Conservation (phyloP, 352 stramenopile genomes). For the Halophytophthora polymorphica region DNA sequence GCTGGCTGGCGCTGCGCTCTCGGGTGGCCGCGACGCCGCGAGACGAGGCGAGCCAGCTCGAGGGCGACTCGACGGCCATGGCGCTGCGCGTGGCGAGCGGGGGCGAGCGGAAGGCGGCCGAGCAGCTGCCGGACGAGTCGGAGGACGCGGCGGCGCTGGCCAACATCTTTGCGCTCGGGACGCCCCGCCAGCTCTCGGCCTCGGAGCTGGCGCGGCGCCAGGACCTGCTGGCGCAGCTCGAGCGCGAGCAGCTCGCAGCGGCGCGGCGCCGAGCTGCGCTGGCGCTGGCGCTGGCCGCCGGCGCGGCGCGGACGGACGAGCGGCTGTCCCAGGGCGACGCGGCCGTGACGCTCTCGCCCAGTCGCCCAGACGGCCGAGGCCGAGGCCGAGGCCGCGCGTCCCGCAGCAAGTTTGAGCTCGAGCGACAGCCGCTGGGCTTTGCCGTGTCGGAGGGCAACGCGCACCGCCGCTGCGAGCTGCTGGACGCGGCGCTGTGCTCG, state of each 20-base stretch:
- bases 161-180: constrained; percentile 64
- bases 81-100: constrained; percentile 2
- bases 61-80: constrained; percentile 12
- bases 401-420: constrained; percentile 48
- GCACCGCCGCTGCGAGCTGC: constrained; percentile 14
- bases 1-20: constrained; percentile 22
- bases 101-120: neutral
- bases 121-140: constrained; percentile 1
- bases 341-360: constrained; percentile 13
- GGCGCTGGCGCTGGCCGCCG: constrained; percentile 23
- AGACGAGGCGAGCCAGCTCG: constrained; percentile 1
- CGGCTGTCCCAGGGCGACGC: constrained; percentile 37
- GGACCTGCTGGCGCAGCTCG: constrained; percentile 48
- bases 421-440: constrained; percentile 30
- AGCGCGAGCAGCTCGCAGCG: constrained; percentile 26
- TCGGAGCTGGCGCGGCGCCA: constrained; percentile 46
- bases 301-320: constrained; percentile 16
- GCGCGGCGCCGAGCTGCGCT: constrained; percentile 30
- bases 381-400: constrained; percentile 1
- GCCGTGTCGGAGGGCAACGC: constrained; percentile 32
- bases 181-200: constrained; percentile 42
- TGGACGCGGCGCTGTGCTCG: constrained; percentile 29
- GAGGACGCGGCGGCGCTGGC: constrained; percentile 32
- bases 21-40: constrained; percentile 12
- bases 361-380: constrained; percentile 9